phyloP scores from a whole-genome alignment of 1,139 yeast genomes.

The Yamadazyma triangularis region DNA sequence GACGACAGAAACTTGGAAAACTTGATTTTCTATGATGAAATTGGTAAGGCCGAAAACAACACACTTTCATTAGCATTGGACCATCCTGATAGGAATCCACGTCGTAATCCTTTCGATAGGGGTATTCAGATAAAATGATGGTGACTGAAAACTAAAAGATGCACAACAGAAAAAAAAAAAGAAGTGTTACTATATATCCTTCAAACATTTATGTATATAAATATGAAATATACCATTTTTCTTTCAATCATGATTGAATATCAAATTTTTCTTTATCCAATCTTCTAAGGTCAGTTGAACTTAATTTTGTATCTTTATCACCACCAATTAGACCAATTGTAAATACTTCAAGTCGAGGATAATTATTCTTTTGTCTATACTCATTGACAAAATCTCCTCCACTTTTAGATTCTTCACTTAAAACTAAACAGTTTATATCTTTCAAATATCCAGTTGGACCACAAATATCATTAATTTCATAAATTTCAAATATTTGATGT shows the following conservation, averaged over 20 bases:
- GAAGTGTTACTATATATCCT: too few relatives aligned
- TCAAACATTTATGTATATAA: too few relatives aligned
- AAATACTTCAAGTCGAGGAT: slow-evolving; percentile 49
- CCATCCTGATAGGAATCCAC: slow-evolving; percentile 71
- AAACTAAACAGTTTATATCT: slow-evolving; percentile 73
- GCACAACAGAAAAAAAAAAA: too few relatives aligned
- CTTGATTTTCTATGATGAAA: slow-evolving; percentile 50
- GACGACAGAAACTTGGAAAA: slow-evolving; percentile 45
- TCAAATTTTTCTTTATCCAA: slow-evolving; percentile 10
- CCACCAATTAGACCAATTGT: slow-evolving; percentile 72
- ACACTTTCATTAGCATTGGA: slow-evolving; percentile 64
- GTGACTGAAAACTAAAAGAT: too few relatives aligned
- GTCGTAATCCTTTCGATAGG: slow-evolving; percentile 47
- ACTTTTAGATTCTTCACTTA: slow-evolving; percentile 70
- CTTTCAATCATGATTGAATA: too few relatives aligned
- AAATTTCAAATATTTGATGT: slow-evolving; percentile 38
- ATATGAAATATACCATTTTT: too few relatives aligned
- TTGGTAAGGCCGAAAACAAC: slow-evolving; percentile 40
- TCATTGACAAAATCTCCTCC: slow-evolving; percentile 77
- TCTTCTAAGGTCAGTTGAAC: slow-evolving; percentile 63
- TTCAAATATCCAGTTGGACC: slow-evolving; percentile 89
- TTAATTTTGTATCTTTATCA: slow-evolving; percentile 68
- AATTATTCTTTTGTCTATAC: slow-evolving; percentile 52
- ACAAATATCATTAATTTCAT: slow-evolving; percentile 76
- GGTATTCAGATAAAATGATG: slow-evolving; percentile 50